Conservation (phyloP, 2,329 filamentous ascomycete species). For the Botrytis galanthina region DNA sequence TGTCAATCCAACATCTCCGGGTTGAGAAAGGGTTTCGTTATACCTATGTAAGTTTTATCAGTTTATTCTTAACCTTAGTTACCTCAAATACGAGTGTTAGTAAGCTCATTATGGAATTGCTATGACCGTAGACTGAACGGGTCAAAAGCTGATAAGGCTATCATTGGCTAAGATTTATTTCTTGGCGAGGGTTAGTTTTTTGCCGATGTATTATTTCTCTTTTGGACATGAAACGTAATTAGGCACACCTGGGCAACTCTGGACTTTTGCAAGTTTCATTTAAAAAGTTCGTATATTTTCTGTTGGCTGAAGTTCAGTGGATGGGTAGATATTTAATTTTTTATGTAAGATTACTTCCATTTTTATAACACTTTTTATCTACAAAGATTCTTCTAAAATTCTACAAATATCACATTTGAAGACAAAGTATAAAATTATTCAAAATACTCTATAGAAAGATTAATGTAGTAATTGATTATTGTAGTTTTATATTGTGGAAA, state of each 20-base stretch:
- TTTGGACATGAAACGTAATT: not conserved
- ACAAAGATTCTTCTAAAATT: not conserved
- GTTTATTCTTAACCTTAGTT: not conserved
- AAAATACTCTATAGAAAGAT: not conserved
- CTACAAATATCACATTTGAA: too few relatives aligned
- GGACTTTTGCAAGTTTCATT: not conserved
- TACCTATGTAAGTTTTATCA: not conserved
- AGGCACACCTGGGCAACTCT: not conserved
- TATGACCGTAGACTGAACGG: not conserved
- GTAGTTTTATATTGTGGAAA: rapidly evolving
- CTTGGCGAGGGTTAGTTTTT: not conserved
- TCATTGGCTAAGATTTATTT: not conserved
- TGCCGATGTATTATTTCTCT: not conserved
- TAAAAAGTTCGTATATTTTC: not conserved
- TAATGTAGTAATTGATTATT: not conserved
- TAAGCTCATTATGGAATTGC: not conserved
- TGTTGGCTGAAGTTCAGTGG: not conserved
- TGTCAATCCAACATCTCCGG: not conserved
- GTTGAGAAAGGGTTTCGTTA: not conserved
- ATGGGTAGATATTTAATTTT: not conserved
- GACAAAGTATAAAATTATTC: not conserved
- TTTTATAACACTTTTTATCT: not conserved
- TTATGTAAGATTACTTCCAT: too few relatives aligned
- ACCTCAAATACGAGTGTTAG: not conserved
- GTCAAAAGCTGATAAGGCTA: not conserved